Conservation (phyloP, 1,284 basidiomycete species). For the Hemileia vastatrix region DNA sequence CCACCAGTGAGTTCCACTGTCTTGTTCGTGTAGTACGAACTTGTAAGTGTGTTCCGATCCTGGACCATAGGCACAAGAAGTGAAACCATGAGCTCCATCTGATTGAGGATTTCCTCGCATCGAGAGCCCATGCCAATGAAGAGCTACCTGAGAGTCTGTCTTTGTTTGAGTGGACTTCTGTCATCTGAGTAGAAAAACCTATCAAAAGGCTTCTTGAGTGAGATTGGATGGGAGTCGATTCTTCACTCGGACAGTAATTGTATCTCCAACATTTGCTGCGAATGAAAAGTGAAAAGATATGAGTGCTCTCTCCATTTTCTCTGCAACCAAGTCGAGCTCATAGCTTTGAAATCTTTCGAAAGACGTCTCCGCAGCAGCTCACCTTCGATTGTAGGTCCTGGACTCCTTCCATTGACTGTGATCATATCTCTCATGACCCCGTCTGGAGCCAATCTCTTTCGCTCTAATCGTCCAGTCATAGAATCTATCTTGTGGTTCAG, state of each 20-base stretch:
- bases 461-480: background rate
- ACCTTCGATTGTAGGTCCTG: background rate
- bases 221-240: too few species aligned
- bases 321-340: too few species aligned
- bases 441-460: background rate
- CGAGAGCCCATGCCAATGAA: background rate
- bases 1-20: background rate
- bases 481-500: background rate
- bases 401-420: background rate
- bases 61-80: background rate
- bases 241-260: too few species aligned
- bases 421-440: background rate
- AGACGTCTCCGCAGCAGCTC: background rate
- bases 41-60: background rate
- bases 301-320: too few species aligned
- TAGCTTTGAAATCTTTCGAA: background rate
- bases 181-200: background rate
- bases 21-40: background rate
- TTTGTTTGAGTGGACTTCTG: background rate
- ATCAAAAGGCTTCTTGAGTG: background rate
- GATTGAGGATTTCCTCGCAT: background rate
- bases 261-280: too few species aligned
- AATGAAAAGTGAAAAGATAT: too few species aligned
- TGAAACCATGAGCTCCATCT: background rate
- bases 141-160: background rate